Evolutionary conservation across 2,329 filamentous ascomycete species (phyloP), one percentile per base, ranked within the genome.

Genomic region (Ilyonectria destructans): DNA sequence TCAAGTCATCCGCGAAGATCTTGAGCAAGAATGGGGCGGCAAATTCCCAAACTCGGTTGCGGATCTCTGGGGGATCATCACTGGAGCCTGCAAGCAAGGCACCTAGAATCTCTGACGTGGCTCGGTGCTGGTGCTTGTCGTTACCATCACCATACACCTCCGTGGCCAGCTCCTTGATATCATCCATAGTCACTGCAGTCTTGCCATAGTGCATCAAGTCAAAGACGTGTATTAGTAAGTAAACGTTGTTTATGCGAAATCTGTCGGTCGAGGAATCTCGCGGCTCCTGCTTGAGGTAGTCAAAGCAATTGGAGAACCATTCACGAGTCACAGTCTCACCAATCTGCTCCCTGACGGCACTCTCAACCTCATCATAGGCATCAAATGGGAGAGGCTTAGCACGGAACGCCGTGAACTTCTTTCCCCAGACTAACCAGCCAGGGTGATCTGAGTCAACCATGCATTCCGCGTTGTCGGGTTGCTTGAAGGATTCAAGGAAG

Each of bases 61-160:
- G 91, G 71, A 92, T 90, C 60, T 93, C 90, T 5, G 91, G 84
- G 6, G 91, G 91, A 29, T 94, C 91, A 74, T 98, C 95, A 56
- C 91, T 89, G 17, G 94, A 94, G 40, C 93, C 94, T 17, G 91
- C 90, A 29, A 99, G 86, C 75, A 99, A 82, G 5, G 94, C 95
- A 15, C 93, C 95, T 56, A 99, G 85, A 63, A 99, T 98, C 82
- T 99, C 96, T 0, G 96, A 90, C 2, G 96, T 97, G 17, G 96
- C 96, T 59, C 96, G 93, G 80, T 99, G 96, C 79, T 99, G 96
- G 80, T 99, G 96, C 82, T 98, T 98, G 79, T 99, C 96, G 75
- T 91, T 96, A 10, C 97, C 96, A 80, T 99, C 96, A 15, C 92
- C 96, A 77, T 94, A 98, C 0, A 97, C 90, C 2, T 90, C 89